Evolutionary conservation across 1,284 basidiomycete genomes (phyloP), one percentile per base, ranked within the genome.

Genomic region (Puccinia triticina): DNA sequence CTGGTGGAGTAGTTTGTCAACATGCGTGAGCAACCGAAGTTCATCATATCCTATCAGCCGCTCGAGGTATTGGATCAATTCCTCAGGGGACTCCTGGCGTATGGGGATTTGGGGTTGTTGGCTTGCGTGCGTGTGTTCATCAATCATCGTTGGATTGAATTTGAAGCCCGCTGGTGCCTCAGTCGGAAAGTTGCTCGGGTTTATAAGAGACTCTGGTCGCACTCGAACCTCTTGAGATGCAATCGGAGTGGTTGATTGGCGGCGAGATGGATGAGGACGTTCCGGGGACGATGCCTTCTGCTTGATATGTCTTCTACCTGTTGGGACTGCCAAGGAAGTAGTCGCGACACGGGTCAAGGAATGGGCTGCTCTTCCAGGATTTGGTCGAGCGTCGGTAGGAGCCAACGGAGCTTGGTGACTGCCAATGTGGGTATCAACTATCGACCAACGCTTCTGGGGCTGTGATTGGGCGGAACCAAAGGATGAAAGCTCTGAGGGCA

Each of bases 1-100:
- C 29, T 48, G 69, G 18, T 72, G 69, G 32, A 48, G 43, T 1
- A 72, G 69, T 53, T 72, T 48, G n/a, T 72, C 69, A 40, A 72
- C 69, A 53, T 72, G 26, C 8, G 69, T 53, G 46, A 72, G 69
- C 48, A 72, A 29, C 18, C 69, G 43, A 5, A 72, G 46, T 18
- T 72, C 69, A 53, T 72, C 69, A 18, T 72, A 50, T 32, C 69
- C 69, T 11, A 72, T 72, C n/a, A 72, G 69, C 3, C n/a, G 69
- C 32, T 72, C 69, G 4, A 72, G 69, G 46, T 50, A 72, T n/a
- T 72, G 69, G n/a, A 72, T 34, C 69, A 72, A 29, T 50, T 72
- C 69, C n/a, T 72, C 46, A 7, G 69, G 43, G 1, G 69, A 72
- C 69, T 72, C 69, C 10, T 48, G 23, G 32, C 69, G 43, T 21